Conservation (phyloP, 1,284 basidiomycete genomes). For the Pseudozyma sp. region DNA sequence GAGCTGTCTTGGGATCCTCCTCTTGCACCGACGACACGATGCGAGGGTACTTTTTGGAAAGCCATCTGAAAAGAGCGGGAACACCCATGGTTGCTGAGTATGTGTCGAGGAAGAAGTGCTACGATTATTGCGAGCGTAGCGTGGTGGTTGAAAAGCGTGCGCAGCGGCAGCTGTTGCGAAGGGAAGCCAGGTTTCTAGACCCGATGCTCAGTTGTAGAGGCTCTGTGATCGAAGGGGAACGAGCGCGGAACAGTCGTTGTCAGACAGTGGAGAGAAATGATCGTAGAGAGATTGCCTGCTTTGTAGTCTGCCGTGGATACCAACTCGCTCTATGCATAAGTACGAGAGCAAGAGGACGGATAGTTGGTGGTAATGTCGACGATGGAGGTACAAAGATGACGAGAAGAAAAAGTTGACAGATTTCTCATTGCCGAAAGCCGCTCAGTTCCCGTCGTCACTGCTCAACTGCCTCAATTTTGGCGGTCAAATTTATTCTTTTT, state of each 20-base stretch:
- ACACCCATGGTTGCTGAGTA: conserved; percentile 58
- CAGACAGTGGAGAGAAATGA: background rate
- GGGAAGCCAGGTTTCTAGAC: background rate
- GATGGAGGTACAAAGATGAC: background rate
- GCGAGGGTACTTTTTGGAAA: conserved; percentile 69
- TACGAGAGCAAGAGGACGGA: background rate
- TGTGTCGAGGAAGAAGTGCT: background rate
- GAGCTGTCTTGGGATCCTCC: conserved; percentile 61
- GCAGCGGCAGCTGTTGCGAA: background rate
- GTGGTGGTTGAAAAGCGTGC: background rate
- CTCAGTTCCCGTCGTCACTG: background rate
- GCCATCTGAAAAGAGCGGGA: conserved; percentile 68
- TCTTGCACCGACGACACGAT: conserved; percentile 67
- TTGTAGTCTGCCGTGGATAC: no score
- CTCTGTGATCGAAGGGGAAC: no score
- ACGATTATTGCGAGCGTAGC: no score
- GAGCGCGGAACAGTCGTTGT: background rate
- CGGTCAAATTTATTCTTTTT: background rate
- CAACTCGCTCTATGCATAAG: no score
- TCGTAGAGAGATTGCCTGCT: background rate
- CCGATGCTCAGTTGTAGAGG: background rate
- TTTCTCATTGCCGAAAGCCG: conserved; percentile 1
- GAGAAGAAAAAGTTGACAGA: background rate
- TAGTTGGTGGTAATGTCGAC: background rate
- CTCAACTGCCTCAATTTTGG: background rate